These are phyloP conservation scores for Trichoderma gamsii DNA, from an alignment of 495 filamentous ascomycete species.

Conservation along the genomic window DNA sequence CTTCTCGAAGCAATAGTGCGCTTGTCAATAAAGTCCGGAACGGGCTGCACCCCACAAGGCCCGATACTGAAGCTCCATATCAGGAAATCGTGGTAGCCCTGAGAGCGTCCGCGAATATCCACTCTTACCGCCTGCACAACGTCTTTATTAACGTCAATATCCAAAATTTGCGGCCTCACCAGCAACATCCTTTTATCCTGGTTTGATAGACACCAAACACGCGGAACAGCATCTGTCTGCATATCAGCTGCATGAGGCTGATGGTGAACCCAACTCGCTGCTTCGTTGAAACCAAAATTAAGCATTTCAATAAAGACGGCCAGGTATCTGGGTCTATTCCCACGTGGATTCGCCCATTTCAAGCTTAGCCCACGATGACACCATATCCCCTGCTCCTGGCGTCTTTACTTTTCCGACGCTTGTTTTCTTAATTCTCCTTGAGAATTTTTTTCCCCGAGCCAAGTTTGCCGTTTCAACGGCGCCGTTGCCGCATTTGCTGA, in stretches of 20 bases:
- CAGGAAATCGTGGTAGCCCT: background rate
- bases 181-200: background rate
- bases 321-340: background rate
- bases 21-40: background rate
- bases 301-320: conserved; percentile 2
- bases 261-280: background rate
- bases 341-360: background rate
- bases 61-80: background rate
- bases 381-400: background rate
- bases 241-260: background rate
- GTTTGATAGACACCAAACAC: background rate
- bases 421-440: background rate
- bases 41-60: background rate
- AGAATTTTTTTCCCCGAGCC: background rate
- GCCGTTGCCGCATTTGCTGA: background rate
- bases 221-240: background rate
- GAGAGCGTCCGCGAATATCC: background rate
- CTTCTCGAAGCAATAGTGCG: background rate
- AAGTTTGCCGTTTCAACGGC: background rate
- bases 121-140: background rate
- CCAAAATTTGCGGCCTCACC: background rate
- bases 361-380: background rate
- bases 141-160: background rate
- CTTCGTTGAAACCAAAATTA: background rate
- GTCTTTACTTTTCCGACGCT: conserved; percentile 2